Evolutionary conservation across 805 yeast genomes (phyloP).

Genomic region (Metschnikowia cerradonensis): DNA sequence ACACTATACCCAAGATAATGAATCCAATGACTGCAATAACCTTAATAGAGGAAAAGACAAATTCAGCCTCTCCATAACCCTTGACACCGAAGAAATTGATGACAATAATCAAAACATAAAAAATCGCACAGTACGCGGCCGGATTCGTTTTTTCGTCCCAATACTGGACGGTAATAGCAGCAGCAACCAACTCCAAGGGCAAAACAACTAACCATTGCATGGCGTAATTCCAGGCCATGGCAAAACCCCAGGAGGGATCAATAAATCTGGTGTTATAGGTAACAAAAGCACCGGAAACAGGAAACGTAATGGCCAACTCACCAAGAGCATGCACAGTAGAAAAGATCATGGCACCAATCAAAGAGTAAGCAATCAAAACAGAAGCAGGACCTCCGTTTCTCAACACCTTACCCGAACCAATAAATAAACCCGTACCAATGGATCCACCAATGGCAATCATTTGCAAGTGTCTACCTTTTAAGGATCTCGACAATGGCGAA

Average conservation of each 20-base stretch:
- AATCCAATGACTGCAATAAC: conserved; percentile 59
- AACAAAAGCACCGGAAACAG: conserved; percentile 47
- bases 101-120: conserved; percentile 45
- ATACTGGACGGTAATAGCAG: conserved; percentile 51
- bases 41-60: conserved; percentile 63
- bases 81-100: conserved; percentile 18
- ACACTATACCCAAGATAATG: conserved; percentile 51
- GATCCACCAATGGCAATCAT: conserved; percentile 84
- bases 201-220: conserved; percentile 51
- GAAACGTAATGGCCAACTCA: conserved; percentile 50
- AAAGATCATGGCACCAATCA: conserved; percentile 32
- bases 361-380: conserved; percentile 35
- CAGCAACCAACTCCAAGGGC: conserved; percentile 65
- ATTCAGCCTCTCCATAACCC: conserved; percentile 52
- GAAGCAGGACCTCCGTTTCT: conserved; percentile 70
- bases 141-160: conserved; percentile 51
- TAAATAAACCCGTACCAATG: conserved; percentile 80
- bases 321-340: conserved; percentile 42
- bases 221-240: conserved; percentile 69
- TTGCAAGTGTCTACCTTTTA: conserved; percentile 57
- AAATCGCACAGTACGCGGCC: conserved; percentile 56
- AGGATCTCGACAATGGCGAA: conserved; percentile 53
- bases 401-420: conserved; percentile 65
- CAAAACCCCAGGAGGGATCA: conserved; percentile 67
- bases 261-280: conserved; percentile 60